Percentiles rank a stretch among this genome's conserved stretches.
These are phyloP conservation scores for Mycothermus thermophilus DNA, from an alignment of 495 filamentous ascomycete genomes.

Conservation along the genomic window DNA sequence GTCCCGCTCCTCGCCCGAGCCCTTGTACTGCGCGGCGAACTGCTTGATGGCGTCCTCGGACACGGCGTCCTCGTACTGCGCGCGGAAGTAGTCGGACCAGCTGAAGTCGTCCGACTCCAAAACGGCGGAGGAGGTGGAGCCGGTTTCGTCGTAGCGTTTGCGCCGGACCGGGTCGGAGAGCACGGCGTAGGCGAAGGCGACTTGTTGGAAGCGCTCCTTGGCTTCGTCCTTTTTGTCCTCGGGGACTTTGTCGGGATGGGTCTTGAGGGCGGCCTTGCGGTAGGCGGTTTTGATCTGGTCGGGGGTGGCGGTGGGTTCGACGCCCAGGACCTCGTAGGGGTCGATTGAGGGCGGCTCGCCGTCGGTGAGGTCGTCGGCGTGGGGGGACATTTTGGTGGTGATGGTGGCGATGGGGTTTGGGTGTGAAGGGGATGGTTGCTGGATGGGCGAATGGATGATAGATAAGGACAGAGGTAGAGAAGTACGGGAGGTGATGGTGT, in stretches of 20 bases:
- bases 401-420: too few species aligned
- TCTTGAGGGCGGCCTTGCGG: conserved; percentile 73
- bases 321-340: conserved; percentile 69
- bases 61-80: conserved; percentile 61
- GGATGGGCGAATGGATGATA: too few species aligned
- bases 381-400: conserved; percentile 28
- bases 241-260: conserved; percentile 79
- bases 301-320: conserved; percentile 49
- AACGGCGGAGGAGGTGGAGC: conserved; percentile 65
- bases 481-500: too few species aligned
- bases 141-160: conserved; percentile 74
- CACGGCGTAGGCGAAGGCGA: conserved; percentile 88
- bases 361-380: conserved; percentile 25
- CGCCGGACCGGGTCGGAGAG: conserved; percentile 68
- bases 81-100: conserved; percentile 78
- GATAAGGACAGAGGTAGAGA: too few species aligned
- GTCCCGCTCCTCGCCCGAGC: conserved; percentile 66
- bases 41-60: conserved; percentile 53
- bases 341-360: conserved; percentile 43
- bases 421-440: too few species aligned
- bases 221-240: conserved; percentile 51
- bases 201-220: conserved; percentile 66
- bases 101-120: conserved; percentile 64
- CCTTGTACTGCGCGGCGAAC: conserved; percentile 65
- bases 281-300: conserved; percentile 76